Evolutionary conservation across 1,139 yeast species (phyloP).

Genomic region (Geotrichum reessii): DNA sequence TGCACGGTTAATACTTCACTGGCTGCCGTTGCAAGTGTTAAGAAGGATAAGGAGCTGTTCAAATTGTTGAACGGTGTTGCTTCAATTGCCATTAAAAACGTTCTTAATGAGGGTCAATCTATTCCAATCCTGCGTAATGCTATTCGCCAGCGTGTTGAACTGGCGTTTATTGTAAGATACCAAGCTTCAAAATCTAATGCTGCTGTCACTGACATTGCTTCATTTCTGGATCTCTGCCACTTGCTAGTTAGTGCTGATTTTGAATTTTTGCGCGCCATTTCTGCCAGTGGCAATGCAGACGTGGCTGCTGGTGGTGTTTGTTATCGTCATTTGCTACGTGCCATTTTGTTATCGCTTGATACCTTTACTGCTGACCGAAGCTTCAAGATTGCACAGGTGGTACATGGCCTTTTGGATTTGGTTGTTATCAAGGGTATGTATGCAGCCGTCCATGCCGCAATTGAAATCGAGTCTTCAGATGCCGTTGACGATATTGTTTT

Average conservation of each 20-base stretch:
- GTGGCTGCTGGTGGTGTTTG: conserved; percentile 9
- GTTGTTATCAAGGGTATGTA: conserved; percentile 32
- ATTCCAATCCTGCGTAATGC: conserved; percentile 47
- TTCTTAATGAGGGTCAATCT: conserved; percentile 50
- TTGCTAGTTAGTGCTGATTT: conserved; percentile 26
- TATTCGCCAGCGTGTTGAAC: conserved; percentile 58
- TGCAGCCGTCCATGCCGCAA: conserved; percentile 25
- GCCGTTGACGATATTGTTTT: conserved; percentile 61
- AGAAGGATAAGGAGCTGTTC: conserved; percentile 36
- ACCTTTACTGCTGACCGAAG: conserved; percentile 18
- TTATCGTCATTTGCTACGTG: conserved; percentile 13
- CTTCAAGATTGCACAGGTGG: conserved; percentile 23
- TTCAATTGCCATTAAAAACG: conserved; percentile 47
- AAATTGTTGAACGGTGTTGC: conserved; percentile 37
- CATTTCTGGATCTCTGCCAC: conserved; percentile 22
- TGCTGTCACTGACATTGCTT: conserved; percentile 18
- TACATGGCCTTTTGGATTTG: conserved; percentile 29
- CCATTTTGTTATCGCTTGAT: conserved; percentile 26
- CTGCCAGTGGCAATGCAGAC: conserved; percentile 10
- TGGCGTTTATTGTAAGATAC: conserved; percentile 61
- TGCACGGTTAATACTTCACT: conserved; percentile 71
- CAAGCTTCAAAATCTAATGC: conserved; percentile 37
- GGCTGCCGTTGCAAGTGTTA: conserved; percentile 41
- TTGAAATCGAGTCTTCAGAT: conserved; percentile 31
- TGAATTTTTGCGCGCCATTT: conserved; percentile 22